phyloP scores from a whole-genome alignment of 2,329 filamentous ascomycete genomes.

The Raffaelea deltoideospora region DNA sequence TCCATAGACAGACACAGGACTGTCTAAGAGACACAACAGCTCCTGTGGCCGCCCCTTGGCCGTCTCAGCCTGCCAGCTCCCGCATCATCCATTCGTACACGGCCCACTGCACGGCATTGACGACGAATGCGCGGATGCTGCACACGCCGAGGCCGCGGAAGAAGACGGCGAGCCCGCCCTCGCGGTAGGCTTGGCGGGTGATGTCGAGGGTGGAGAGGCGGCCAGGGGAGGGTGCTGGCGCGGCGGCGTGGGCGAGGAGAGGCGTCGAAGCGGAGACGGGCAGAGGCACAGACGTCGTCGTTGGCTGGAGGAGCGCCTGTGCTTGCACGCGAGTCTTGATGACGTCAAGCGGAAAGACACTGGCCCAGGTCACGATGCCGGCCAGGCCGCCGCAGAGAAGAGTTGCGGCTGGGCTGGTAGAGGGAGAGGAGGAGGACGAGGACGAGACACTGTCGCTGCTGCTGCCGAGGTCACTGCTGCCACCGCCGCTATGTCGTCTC shows the following conservation, averaged over 20 bases:
- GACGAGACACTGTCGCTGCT: background rate
- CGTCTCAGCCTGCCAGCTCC: too few relatives aligned
- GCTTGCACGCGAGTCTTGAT: constrained; percentile 87
- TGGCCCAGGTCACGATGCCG: constrained; percentile 77
- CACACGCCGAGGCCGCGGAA: constrained; percentile 67
- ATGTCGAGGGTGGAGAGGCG: constrained; percentile 44
- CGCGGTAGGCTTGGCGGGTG: constrained; percentile 48
- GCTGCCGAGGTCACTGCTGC: constrained; percentile 9
- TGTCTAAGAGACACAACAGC: too few relatives aligned
- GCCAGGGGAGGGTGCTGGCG: constrained; percentile 5
- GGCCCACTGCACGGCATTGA: constrained; percentile 88
- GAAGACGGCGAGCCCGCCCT: constrained; percentile 47
- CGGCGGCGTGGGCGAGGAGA: constrained; percentile 10
- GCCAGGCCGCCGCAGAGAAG: constrained; percentile 77
- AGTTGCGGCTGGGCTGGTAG: constrained; percentile 36
- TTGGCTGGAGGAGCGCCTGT: constrained; percentile 28
- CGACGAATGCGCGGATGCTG: constrained; percentile 73
- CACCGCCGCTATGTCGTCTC: constrained; percentile 3
- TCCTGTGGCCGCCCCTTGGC: too few relatives aligned
- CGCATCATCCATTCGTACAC: constrained; percentile 81
- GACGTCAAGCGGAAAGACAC: constrained; percentile 81
- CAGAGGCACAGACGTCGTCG: too few relatives aligned
- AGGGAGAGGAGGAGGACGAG: background rate
- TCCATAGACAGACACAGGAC: too few relatives aligned
- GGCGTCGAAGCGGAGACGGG: constrained; percentile 16